Percentiles rank a stretch among this genome's conserved stretches.
These are phyloP conservation scores for Trichoderma sp. DNA, from an alignment of 2,329 filamentous ascomycete genomes.

Conservation along the genomic window DNA sequence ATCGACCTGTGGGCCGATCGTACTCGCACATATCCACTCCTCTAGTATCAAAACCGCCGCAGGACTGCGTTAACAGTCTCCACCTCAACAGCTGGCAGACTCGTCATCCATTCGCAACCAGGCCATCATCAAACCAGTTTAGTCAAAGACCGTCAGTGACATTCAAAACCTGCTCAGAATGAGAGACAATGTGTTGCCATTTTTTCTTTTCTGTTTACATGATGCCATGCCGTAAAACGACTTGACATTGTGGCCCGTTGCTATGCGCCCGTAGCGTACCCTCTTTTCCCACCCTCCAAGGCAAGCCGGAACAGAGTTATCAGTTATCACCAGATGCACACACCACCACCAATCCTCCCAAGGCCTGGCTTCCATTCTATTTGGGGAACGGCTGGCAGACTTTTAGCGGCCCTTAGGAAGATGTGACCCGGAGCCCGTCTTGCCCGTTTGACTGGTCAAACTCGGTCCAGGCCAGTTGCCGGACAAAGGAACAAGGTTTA, in stretches of 20 bases:
- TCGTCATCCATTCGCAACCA: slow-evolving; percentile 15
- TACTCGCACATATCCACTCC: slow-evolving; percentile 9
- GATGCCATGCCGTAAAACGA: not conserved
- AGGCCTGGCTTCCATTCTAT: not conserved
- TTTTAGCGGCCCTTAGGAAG: not conserved
- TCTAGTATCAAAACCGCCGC: slow-evolving; percentile 7
- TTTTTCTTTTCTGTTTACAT: not conserved
- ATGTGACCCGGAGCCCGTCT: not conserved
- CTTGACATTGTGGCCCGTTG: not conserved
- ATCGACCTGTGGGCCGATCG: slow-evolving; percentile 26
- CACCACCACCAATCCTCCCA: not conserved
- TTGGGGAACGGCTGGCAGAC: not conserved
- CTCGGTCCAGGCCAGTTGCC: slow-evolving; percentile 14
- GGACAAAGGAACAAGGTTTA: slow-evolving; percentile 23
- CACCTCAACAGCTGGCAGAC: slow-evolving; percentile 11
- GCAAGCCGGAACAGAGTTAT: not conserved
- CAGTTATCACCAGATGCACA: slow-evolving; percentile 9
- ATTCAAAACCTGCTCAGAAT: not conserved
- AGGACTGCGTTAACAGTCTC: slow-evolving; percentile 9
- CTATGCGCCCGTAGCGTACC: slow-evolving; percentile 2
- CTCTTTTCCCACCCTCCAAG: not conserved
- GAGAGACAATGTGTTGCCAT: not conserved
- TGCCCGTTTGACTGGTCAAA: slow-evolving; percentile 18
- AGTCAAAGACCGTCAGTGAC: not conserved
- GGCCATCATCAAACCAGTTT: not conserved